Evolutionary conservation across 2,329 filamentous ascomycete species (phyloP).

Genomic region (Paracorniculantispora psalliotae): DNA sequence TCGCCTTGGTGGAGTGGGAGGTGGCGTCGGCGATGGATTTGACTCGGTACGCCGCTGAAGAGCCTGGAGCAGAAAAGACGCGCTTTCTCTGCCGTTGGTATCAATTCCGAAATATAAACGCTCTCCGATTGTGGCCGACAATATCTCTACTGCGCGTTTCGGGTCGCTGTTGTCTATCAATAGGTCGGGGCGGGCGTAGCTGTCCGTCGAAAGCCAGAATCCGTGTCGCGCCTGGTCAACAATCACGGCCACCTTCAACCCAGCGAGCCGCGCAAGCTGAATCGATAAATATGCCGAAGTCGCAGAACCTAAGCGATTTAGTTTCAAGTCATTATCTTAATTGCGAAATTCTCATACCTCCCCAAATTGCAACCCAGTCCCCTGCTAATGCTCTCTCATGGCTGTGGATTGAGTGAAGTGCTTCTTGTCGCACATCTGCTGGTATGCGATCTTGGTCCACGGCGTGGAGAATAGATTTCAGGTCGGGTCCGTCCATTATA

Average conservation of each 20-base stretch:
- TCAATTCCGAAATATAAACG: constrained; percentile 64
- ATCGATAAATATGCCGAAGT: constrained; percentile 63
- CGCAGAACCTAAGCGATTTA: constrained; percentile 50
- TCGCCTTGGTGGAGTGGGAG: constrained; percentile 30
- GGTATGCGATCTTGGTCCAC: constrained; percentile 47
- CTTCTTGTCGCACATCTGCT: constrained; percentile 58
- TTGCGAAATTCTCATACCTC: constrained; percentile 39
- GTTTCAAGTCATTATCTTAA: constrained; percentile 11
- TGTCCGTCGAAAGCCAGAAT: constrained; percentile 45
- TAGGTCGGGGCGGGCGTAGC: constrained; percentile 49
- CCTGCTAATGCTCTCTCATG: constrained; percentile 52
- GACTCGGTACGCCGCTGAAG: constrained; percentile 25
- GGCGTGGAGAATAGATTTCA: constrained; percentile 45
- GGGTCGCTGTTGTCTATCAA: constrained; percentile 65
- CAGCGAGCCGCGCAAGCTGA: constrained; percentile 63
- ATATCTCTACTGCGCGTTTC: constrained; percentile 58
- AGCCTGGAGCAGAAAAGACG: constrained; percentile 51
- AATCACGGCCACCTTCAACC: constrained; percentile 59
- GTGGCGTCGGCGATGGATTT: constrained; percentile 28
- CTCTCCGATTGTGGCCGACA: constrained; percentile 52
- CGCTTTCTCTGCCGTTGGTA: constrained; percentile 60
- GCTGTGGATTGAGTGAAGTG: constrained; percentile 48
- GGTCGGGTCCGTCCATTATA: constrained; percentile 52
- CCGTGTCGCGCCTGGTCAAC: constrained; percentile 66
- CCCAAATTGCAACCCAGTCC: constrained; percentile 72